Conservation (phyloP, 1,284 basidiomycete genomes). For the Naganishia sp. region DNA sequence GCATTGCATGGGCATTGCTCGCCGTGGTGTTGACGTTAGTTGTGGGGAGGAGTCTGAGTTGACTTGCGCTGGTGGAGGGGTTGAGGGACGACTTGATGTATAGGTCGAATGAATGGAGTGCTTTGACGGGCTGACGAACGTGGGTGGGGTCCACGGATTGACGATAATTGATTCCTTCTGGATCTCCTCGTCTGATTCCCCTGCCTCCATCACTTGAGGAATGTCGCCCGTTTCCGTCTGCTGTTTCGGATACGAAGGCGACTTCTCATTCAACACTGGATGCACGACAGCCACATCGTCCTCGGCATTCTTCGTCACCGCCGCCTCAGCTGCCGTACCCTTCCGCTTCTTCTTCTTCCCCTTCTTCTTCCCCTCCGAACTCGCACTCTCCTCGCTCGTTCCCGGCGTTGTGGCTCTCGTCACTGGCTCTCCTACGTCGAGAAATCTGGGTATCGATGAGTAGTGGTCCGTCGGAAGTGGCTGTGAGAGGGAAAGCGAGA, state of each 20-base stretch:
- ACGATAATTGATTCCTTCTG: constrained; percentile 24
- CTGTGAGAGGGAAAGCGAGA: constrained; percentile 17
- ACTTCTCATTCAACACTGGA: background rate
- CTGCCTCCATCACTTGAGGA: background rate
- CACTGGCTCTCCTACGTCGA: background rate
- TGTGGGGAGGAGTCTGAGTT: background rate
- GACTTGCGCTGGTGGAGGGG: constrained; percentile 6
- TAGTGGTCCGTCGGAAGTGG: constrained; percentile 23
- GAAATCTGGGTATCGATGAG: background rate
- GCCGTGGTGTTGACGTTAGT: no score
- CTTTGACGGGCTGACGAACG: background rate
- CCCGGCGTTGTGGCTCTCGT: constrained; percentile 4
- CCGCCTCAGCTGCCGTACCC: background rate
- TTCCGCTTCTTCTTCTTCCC: constrained; percentile 22
- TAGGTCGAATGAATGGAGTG: background rate
- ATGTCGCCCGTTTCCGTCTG: background rate
- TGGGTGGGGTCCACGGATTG: background rate
- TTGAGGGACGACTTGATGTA: background rate
- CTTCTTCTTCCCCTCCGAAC: constrained; percentile 19
- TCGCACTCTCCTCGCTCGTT: constrained; percentile 17
- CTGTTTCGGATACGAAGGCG: background rate
- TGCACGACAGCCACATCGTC: background rate
- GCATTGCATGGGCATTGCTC: no score
- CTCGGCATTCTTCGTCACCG: background rate
- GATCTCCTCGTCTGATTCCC: constrained; percentile 1